A percentile compares a stretch with the other conserved stretches of the same genome.
phyloP scores from a whole-genome alignment of 148 eudicot genomes.

The Camellia sinensis region DNA sequence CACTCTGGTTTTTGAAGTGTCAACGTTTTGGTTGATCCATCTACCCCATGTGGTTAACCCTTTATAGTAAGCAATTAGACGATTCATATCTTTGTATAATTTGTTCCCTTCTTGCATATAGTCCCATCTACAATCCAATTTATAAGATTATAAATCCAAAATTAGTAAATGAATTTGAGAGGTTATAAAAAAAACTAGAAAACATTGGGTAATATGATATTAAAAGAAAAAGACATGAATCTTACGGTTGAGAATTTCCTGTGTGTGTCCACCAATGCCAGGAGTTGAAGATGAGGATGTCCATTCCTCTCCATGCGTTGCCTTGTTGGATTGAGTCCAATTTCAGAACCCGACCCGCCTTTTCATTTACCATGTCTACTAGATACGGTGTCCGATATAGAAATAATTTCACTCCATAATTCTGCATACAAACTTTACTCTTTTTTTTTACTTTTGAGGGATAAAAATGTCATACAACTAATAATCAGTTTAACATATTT shows the following conservation, averaged over 20 bases:
- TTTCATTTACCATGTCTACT: slow-evolving; percentile 59
- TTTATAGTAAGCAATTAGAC: slow-evolving; percentile 28
- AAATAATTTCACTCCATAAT: slow-evolving; percentile 52
- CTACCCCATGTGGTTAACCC: slow-evolving; percentile 29
- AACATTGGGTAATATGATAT: not conserved
- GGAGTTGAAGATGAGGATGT: slow-evolving; percentile 71
- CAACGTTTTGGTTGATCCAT: slow-evolving; percentile 24
- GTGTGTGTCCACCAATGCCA: slow-evolving; percentile 97
- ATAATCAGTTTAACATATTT: no score
- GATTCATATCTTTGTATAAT: slow-evolving; percentile 30
- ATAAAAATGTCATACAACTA: no score
- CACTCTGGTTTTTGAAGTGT: slow-evolving; percentile 30
- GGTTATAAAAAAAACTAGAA: no score
- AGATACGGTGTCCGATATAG: slow-evolving; percentile 57
- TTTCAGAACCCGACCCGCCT: slow-evolving; percentile 51
- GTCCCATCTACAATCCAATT: slow-evolving; percentile 23
- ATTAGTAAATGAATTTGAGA: not conserved
- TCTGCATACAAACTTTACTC: slow-evolving; percentile 30
- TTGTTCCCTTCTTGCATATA: slow-evolving; percentile 22
- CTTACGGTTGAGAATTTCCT: slow-evolving; percentile 65
- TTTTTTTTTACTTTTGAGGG: no score
- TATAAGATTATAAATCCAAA: not conserved
- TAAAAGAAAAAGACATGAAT: not conserved
- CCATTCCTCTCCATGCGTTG: slow-evolving; percentile 64
- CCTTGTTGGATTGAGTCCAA: slow-evolving; percentile 63